Conservation (phyloP, 1,139 yeast genomes). For the Yamadazyma kanchanaburiensis region DNA sequence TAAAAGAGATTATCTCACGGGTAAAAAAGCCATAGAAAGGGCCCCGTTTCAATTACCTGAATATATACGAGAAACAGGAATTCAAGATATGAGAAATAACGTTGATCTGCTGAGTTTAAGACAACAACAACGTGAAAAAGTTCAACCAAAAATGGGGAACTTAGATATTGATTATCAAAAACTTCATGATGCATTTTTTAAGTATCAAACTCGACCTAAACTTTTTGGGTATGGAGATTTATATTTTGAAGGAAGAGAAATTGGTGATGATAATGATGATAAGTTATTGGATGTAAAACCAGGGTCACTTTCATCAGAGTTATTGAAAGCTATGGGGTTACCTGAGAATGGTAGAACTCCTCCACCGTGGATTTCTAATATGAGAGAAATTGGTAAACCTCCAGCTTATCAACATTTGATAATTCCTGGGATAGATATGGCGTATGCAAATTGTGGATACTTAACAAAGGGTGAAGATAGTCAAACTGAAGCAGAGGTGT, state of each 20-base stretch:
- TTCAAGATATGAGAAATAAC: slow-evolving; percentile 76
- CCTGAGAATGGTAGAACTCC: slow-evolving; percentile 46
- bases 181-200: slow-evolving; percentile 84
- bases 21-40: slow-evolving; percentile 67
- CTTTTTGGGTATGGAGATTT: slow-evolving; percentile 70
- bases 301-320: slow-evolving; percentile 58
- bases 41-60: slow-evolving; percentile 76
- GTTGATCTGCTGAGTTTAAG: slow-evolving; percentile 54
- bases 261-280: slow-evolving; percentile 40
- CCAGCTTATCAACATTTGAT: slow-evolving; percentile 72
- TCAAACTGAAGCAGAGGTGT: slow-evolving; percentile 9
- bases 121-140: slow-evolving; percentile 77
- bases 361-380: slow-evolving; percentile 80
- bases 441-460: slow-evolving; percentile 39
- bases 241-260: slow-evolving; percentile 75
- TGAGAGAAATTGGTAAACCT: slow-evolving; percentile 78
- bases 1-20: slow-evolving; percentile 75
- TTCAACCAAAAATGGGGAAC: slow-evolving; percentile 86
- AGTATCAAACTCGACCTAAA: slow-evolving; percentile 71
- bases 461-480: slow-evolving; percentile 14
- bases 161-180: slow-evolving; percentile 84
- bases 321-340: slow-evolving; percentile 70
- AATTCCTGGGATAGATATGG: slow-evolving; percentile 52
- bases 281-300: slow-evolving; percentile 51
- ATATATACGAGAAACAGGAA: slow-evolving; percentile 80